A percentile compares a stretch with the other conserved stretches of the same genome.
These are phyloP conservation scores for Verticillium zaregamsianum DNA, from an alignment of 2,329 filamentous ascomycete genomes.

Conservation along the genomic window DNA sequence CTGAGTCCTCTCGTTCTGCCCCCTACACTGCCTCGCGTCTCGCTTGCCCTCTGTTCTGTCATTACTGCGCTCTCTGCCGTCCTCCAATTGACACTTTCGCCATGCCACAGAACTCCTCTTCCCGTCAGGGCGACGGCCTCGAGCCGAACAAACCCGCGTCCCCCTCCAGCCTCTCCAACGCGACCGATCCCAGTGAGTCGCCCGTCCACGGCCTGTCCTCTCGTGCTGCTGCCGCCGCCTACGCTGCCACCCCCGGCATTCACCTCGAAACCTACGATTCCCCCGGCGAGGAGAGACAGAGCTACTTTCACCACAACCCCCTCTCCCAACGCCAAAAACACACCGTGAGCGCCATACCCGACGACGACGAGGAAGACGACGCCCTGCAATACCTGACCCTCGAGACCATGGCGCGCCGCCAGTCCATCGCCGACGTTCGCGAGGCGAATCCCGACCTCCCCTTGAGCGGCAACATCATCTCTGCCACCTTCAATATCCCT, in stretches of 20 bases:
- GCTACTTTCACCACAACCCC: constrained; percentile 17
- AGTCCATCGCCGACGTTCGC: constrained; percentile 52
- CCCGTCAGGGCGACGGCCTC: not conserved
- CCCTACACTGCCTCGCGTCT: not conserved
- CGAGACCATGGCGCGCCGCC: constrained; percentile 36
- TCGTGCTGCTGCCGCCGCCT: constrained; percentile 9
- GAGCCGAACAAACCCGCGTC: not conserved
- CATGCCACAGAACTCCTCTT: constrained; percentile 8
- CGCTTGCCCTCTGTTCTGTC: not conserved
- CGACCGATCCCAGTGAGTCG: constrained; percentile 2
- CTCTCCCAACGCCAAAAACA: not conserved
- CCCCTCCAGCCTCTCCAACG: not conserved
- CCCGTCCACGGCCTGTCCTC: not conserved
- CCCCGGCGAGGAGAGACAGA: constrained; percentile 6
- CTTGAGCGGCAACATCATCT: constrained; percentile 63
- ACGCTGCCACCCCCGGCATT: constrained; percentile 25
- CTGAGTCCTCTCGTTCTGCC: not conserved
- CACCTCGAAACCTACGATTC: constrained; percentile 18
- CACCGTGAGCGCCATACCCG: constrained; percentile 3
- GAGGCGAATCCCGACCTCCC: constrained; percentile 52
- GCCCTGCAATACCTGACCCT: constrained; percentile 35
- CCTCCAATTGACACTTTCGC: constrained; percentile 7
- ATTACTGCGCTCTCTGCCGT: not conserved
- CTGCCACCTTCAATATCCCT: constrained; percentile 60
- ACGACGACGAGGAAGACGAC: constrained; percentile 10